Evolutionary conservation across 805 yeast genomes (phyloP).

Genomic region (Saccharomycopsis schoenii): DNA sequence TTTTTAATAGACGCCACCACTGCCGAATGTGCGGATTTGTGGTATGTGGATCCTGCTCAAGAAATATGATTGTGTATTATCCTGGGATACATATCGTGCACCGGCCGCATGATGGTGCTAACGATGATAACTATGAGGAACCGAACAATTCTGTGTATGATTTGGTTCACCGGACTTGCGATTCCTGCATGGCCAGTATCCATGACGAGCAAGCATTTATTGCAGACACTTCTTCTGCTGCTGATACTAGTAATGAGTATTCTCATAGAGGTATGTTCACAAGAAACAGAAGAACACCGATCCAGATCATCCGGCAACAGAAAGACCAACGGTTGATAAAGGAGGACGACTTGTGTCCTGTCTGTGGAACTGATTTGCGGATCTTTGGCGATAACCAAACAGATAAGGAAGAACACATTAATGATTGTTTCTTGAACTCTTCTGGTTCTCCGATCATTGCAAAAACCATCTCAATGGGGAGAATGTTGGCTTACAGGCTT

Average conservation of each 20-base stretch:
- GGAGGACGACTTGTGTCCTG: conserved; percentile 24
- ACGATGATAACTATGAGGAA: background rate
- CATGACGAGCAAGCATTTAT: conserved; percentile 9
- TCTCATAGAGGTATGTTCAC: background rate
- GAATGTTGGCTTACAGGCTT: conserved; percentile 72
- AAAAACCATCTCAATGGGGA: conserved; percentile 47
- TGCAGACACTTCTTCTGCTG: conserved; percentile 17
- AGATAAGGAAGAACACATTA: conserved; percentile 57
- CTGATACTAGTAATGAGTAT: conserved; percentile 23
- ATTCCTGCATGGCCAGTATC: conserved; percentile 38
- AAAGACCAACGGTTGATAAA: background rate
- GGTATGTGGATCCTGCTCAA: conserved; percentile 63
- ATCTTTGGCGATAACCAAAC: conserved; percentile 21
- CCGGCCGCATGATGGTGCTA: conserved; percentile 33
- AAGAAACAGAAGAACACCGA: conserved; percentile 29
- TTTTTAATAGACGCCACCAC: conserved; percentile 71
- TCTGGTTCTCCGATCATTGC: conserved; percentile 44
- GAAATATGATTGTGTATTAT: conserved; percentile 40
- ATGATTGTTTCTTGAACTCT: conserved; percentile 52
- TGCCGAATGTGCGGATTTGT: conserved; percentile 76
- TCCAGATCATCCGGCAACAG: background rate
- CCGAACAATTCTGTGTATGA: conserved; percentile 39
- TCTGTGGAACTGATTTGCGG: conserved; percentile 27
- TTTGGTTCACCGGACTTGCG: conserved; percentile 65
- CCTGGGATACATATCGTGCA: conserved; percentile 50